Conservation (phyloP, 2,329 filamentous ascomycete species). For the Tolypocladium ophioglossoides region DNA sequence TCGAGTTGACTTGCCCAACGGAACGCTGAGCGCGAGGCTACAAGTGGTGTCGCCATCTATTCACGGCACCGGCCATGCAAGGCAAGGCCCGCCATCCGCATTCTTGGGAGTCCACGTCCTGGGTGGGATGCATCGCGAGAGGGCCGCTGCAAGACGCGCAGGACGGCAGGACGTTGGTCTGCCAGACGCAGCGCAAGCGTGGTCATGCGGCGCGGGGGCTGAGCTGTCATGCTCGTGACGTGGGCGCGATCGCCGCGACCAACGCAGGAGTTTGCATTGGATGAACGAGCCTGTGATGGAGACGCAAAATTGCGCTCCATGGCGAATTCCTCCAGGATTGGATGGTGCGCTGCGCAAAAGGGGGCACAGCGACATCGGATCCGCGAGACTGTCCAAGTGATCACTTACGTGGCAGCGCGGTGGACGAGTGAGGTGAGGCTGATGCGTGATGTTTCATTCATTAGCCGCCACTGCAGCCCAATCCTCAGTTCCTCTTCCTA, state of each 20-base stretch:
- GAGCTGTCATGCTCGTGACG: neutral
- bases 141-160: too few relatives aligned
- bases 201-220: neutral
- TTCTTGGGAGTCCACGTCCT: neutral
- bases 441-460: neutral
- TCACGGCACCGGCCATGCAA: neutral
- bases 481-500: neutral
- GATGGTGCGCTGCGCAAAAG: neutral
- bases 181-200: neutral
- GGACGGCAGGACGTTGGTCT: too few relatives aligned
- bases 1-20: neutral
- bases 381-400: conserved; percentile 5
- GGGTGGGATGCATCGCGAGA: too few relatives aligned
- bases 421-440: neutral
- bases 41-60: neutral
- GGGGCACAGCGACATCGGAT: neutral
- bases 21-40: too few relatives aligned
- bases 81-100: neutral
- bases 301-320: neutral
- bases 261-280: neutral
- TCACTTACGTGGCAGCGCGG: conserved; percentile 8
- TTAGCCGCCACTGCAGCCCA: neutral
- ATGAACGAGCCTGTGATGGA: neutral
- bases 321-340: neutral
- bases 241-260: neutral